phyloP scores from a whole-genome alignment of 2,329 filamentous ascomycete genomes.

The Aspergillus ustus region DNA sequence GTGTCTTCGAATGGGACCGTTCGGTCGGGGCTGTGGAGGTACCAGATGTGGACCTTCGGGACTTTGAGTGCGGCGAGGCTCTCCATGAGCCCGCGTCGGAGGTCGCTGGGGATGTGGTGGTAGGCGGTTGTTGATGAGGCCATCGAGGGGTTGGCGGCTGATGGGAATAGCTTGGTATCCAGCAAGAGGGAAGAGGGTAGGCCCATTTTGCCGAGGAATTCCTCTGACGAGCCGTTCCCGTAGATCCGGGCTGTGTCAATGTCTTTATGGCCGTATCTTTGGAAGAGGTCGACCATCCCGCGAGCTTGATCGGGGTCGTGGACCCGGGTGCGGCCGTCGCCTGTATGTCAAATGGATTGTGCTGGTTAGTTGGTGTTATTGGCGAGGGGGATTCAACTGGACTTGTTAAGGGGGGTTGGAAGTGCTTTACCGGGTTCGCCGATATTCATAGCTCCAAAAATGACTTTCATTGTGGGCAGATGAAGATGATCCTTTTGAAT shows the following conservation, averaged over 20 bases:
- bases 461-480: too few species aligned
- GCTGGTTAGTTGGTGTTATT: too few species aligned
- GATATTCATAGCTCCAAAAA: background rate
- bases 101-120: conserved; percentile 35
- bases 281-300: conserved; percentile 35
- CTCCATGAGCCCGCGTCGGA: conserved; percentile 40
- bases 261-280: conserved; percentile 32
- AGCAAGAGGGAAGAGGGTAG: conserved; percentile 39
- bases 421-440: too few species aligned
- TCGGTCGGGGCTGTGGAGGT: conserved; percentile 58
- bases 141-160: conserved; percentile 19
- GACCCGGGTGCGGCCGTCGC: too few species aligned
- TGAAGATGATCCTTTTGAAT: too few species aligned
- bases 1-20: conserved; percentile 52
- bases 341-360: too few species aligned
- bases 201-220: conserved; percentile 40
- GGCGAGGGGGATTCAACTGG: too few species aligned
- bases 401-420: too few species aligned
- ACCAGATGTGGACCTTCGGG: conserved; percentile 53
- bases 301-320: conserved; percentile 22
- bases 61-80: conserved; percentile 47
- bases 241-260: conserved; percentile 40
- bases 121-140: conserved; percentile 26
- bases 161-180: conserved; percentile 51
- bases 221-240: conserved; percentile 35